phyloP scores from a whole-genome alignment of 805 yeast genomes.

The Starmerella kuoi region DNA sequence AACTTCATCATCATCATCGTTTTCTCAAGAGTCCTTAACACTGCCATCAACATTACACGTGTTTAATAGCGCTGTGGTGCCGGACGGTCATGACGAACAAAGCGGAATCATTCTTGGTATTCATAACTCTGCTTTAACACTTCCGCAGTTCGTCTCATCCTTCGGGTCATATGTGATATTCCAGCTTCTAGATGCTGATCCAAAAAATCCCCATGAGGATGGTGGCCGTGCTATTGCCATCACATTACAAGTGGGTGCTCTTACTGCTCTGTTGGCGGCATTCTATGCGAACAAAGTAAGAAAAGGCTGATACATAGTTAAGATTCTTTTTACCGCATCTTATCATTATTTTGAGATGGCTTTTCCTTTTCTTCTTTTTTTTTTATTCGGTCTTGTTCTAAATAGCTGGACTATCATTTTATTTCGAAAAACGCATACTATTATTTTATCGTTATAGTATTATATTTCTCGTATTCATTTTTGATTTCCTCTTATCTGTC shows the following conservation, averaged over 20 bases:
- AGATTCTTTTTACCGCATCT: no score
- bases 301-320: no score
- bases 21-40: neutral
- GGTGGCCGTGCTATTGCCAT: constrained; percentile 31
- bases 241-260: constrained; percentile 31
- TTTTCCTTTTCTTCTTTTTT: no score
- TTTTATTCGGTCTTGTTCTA: no score
- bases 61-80: constrained; percentile 5
- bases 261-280: constrained; percentile 29
- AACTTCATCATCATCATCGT: neutral
- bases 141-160: constrained; percentile 33
- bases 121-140: constrained; percentile 32
- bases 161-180: constrained; percentile 31
- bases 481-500: no score
- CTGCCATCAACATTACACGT: neutral
- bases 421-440: no score
- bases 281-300: constrained; percentile 20
- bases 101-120: constrained; percentile 32
- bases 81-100: constrained; percentile 17
- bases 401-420: no score
- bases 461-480: no score
- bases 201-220: constrained; percentile 21
- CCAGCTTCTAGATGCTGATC: constrained; percentile 22
- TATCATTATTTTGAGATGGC: no score
- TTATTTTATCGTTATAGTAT: no score